Evolutionary conservation across 192 early-diverging fungal genomes (phyloP).

Genomic region (Backusella mclennaniae): DNA sequence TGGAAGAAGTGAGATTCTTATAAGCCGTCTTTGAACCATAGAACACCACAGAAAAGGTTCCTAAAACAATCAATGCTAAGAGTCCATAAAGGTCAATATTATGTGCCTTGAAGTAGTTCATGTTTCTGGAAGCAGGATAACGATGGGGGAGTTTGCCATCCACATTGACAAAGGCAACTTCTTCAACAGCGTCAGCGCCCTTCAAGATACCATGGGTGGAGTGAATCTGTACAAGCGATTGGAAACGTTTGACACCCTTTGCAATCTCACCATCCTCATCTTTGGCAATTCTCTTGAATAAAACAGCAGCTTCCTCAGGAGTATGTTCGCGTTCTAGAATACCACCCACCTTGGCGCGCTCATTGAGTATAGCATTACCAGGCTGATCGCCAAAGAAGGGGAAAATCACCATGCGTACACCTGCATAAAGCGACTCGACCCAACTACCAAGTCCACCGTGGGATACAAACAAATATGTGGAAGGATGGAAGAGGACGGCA

Average conservation of each 20-base stretch:
- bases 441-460: conserved; percentile 27
- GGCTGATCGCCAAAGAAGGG: conserved; percentile 36
- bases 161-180: conserved; percentile 6
- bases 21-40: neutral
- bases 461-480: conserved; percentile 25
- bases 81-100: conserved; percentile 18
- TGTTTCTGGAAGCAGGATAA: conserved; percentile 8
- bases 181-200: conserved; percentile 22
- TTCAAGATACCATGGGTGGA: neutral
- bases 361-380: neutral
- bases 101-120: conserved; percentile 15
- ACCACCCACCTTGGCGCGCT: neutral
- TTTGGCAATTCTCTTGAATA: neutral
- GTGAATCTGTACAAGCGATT: conserved; percentile 14
- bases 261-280: neutral
- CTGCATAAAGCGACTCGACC: conserved; percentile 29
- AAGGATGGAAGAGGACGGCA: conserved; percentile 25
- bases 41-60: neutral
- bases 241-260: neutral
- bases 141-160: conserved; percentile 15
- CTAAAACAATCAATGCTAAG: neutral
- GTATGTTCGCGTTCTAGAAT: neutral
- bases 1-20: neutral
- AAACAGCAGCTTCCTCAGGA: neutral
- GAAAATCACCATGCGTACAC: conserved; percentile 25